A percentile compares a stretch with the other conserved stretches of the same genome.
Conservation (phyloP, 2,329 filamentous ascomycete species). For the Xylariales sp. region DNA sequence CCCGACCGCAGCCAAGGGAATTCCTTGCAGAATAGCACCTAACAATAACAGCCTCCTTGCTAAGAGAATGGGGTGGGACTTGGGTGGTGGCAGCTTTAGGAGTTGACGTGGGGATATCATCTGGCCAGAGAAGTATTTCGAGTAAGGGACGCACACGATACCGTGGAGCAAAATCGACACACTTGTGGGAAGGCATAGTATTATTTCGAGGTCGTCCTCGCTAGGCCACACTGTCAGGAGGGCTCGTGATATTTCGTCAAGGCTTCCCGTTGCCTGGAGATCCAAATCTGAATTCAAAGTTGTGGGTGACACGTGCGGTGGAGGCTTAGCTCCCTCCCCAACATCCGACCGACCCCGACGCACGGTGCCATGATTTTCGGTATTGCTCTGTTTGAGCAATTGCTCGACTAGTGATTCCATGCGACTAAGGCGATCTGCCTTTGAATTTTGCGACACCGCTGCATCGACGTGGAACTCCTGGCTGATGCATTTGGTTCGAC, state of each 20-base stretch:
- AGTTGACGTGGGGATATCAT: conserved; percentile 11
- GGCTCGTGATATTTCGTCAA: conserved; percentile 20
- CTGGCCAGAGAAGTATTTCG: conserved; percentile 14
- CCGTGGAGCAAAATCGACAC: conserved; percentile 29
- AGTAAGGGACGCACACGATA: conserved; percentile 28
- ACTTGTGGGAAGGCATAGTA: conserved; percentile 24
- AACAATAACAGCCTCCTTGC: conserved; percentile 35
- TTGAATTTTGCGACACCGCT: conserved; percentile 3
- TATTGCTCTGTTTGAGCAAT: not conserved
- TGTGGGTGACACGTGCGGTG: not conserved
- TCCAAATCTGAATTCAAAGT: not conserved
- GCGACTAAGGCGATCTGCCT: conserved; percentile 25
- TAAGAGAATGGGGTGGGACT: conserved; percentile 33
- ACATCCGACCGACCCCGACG: not conserved
- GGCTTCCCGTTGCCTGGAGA: conserved; percentile 2
- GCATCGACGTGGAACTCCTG: conserved; percentile 40
- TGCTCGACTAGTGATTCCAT: conserved; percentile 31
- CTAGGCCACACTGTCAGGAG: conserved; percentile 34
- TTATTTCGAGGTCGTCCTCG: conserved; percentile 29
- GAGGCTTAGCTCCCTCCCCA: not conserved
- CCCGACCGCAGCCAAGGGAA: conserved; percentile 7
- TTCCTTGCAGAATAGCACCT: conserved; percentile 29
- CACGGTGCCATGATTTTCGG: not conserved
- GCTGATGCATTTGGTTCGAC: conserved; percentile 38
- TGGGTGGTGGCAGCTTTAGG: not conserved